Base-by-base conservation (phyloP, 768 basidiomycete genomes). In the Trametes gibbosa region DNA sequence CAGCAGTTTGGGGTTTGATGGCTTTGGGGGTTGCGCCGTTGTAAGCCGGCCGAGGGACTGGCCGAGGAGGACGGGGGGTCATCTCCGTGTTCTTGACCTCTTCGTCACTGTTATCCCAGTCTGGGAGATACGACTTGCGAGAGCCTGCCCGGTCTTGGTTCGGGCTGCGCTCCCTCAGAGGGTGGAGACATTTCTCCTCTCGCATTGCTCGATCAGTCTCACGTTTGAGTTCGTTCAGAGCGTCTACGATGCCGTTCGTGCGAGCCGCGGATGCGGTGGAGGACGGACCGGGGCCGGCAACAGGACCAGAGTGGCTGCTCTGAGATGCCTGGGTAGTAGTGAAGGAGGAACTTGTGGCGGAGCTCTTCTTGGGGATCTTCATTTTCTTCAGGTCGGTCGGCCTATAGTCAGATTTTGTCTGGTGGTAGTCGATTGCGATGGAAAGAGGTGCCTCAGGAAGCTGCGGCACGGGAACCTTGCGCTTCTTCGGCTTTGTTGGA, bases 371-470 rank as follows among this genome's bases (percentile, higher is more conserved):
- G 13, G 51, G 24, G 41, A 62, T 63, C 62, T 63, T 66, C 21
- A 61, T 59, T 56, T 65, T 66, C 58, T 54, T 67, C 54, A 67
- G 59, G 40, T 63, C 55, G 17, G 58, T 21, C 5, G 68, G 61
- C 40, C 37, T 35, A 49, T 62, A 65, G 13, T 49, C 39, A 10
- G 58, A 42, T 19, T 60, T 46, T 9, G 46, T 59, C 14, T 58
- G 41, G 51, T 66, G 65, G 45, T 24, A 54, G 46, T 67, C 56
- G 1, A 68, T 57, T 27, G 51, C 55, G 3, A 65, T 58, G 16
- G 55, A 35, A 16, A 40, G 21, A 0, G 41, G 41, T 3, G 13
- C 24, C 4, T 32, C n/a, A 24, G 16, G 27, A 24, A 24, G 6
- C 5, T 27, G 9, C 5, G 29, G n/a, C 8, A n/a, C 48, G n/a